A percentile compares a stretch with the other conserved stretches of the same genome.
Conservation (phyloP, 78 protist species). For the Dictyostelium citrinum region DNA sequence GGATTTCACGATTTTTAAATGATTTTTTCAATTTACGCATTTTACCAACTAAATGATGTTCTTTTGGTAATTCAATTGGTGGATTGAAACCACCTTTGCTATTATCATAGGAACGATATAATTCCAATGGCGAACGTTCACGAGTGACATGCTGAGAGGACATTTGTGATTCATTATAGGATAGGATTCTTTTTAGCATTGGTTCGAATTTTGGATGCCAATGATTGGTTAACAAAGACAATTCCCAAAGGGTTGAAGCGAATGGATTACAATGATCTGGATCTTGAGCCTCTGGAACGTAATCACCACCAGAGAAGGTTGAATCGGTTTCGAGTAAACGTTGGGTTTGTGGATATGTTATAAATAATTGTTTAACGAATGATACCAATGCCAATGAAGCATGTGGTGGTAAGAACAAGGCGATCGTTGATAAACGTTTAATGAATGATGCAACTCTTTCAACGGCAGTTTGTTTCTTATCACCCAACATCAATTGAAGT, state of each 20-base stretch:
- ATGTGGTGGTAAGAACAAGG: conserved; percentile 27
- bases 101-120: conserved; percentile 20
- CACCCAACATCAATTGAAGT: conserved; percentile 24
- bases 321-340: conserved; percentile 30
- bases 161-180: conserved; percentile 22
- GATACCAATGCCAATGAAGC: conserved; percentile 33
- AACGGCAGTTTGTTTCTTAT: conserved; percentile 56
- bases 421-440: conserved; percentile 20
- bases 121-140: conserved; percentile 29
- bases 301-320: conserved; percentile 41
- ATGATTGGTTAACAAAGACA: conserved; percentile 11
- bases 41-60: conserved; percentile 31
- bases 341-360: conserved; percentile 41
- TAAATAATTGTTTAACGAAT: conserved; percentile 35
- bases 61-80: conserved; percentile 44
- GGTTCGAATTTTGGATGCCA: conserved; percentile 79
- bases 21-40: conserved; percentile 1
- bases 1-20: conserved; percentile 14
- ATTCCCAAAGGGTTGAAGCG: conserved; percentile 58
- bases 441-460: conserved; percentile 60
- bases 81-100: conserved; percentile 67
- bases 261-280: conserved; percentile 77
- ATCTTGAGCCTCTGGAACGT: conserved; percentile 26
- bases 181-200: conserved; percentile 1
- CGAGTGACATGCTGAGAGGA: not conserved